These are phyloP conservation scores for Kuraishia cidri DNA, from an alignment of 805 yeast species.

Conservation along the genomic window DNA sequence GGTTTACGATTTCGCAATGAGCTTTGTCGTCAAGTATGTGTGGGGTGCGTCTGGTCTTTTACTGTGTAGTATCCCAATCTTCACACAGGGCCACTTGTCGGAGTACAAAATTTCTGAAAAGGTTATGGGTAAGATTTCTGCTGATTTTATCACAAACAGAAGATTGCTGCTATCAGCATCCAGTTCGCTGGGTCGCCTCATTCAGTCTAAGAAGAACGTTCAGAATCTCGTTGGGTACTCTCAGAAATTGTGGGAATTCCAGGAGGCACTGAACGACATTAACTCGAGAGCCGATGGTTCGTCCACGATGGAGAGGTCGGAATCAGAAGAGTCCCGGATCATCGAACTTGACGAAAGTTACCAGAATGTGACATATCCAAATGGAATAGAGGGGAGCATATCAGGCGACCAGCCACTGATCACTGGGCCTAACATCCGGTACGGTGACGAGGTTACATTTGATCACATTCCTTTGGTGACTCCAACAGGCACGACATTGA, in stretches of 20 bases:
- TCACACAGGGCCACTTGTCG: slow-evolving; percentile 24
- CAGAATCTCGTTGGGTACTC: slow-evolving; percentile 83
- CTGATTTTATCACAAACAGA: slow-evolving; percentile 85
- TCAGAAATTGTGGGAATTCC: slow-evolving; percentile 61
- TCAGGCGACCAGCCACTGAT: slow-evolving; percentile 10
- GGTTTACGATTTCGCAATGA: slow-evolving; percentile 76
- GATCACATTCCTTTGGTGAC: slow-evolving; percentile 74
- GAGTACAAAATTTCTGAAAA: slow-evolving; percentile 36
- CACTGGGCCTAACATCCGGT: slow-evolving; percentile 21
- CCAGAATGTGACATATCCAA: neutral
- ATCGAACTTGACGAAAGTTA: neutral
- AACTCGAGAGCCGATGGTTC: too few relatives aligned
- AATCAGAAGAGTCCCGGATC: neutral
- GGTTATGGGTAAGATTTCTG: slow-evolving; percentile 35
- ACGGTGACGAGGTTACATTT: slow-evolving; percentile 62
- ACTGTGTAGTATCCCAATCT: slow-evolving; percentile 83
- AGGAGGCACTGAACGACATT: slow-evolving; percentile 50
- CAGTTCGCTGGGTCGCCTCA: slow-evolving; percentile 79
- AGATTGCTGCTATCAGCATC: slow-evolving; percentile 77
- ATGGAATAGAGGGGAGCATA: neutral
- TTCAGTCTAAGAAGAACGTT: slow-evolving; percentile 75
- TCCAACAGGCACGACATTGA: slow-evolving; percentile 72
- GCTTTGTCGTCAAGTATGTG: slow-evolving; percentile 81
- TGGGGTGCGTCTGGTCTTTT: slow-evolving; percentile 95
- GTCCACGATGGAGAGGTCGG: slow-evolving; percentile 5